A percentile compares a stretch with the other conserved stretches of the same genome.
Evolutionary conservation across 2,329 filamentous ascomycete genomes (phyloP).

Genomic region (Epichloe festucae): DNA sequence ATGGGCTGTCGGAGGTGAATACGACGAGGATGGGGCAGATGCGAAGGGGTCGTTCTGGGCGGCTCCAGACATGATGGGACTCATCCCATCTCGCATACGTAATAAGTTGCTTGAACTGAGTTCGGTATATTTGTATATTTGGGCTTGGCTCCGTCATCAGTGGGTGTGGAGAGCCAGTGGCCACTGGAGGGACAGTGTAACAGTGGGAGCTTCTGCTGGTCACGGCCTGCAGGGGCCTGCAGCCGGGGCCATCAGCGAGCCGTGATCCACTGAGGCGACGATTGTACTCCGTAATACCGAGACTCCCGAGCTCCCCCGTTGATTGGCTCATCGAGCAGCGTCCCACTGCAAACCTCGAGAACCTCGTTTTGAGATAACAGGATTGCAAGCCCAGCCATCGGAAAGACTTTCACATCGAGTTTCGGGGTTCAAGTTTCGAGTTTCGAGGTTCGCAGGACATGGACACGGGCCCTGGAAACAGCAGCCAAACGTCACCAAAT

Average conservation of each 20-base stretch:
- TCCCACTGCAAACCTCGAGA: not conserved
- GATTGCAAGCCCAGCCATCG: not conserved
- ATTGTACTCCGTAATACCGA: too few relatives aligned
- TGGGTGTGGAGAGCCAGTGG: too few relatives aligned
- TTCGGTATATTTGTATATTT: not conserved
- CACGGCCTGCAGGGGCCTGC: not conserved
- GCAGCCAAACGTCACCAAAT: not conserved
- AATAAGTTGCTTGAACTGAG: not conserved
- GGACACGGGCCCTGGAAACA: not conserved
- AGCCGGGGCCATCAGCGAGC: not conserved
- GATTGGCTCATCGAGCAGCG: not conserved
- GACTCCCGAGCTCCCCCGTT: not conserved
- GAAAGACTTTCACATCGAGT: not conserved
- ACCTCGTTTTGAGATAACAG: too few relatives aligned
- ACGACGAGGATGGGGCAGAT: constrained; percentile 24
- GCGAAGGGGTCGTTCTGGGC: constrained; percentile 20
- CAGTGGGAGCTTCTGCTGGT: not conserved
- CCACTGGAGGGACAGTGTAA: too few relatives aligned
- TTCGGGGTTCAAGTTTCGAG: too few relatives aligned
- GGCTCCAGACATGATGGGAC: constrained; percentile 28
- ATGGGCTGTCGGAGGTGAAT: constrained; percentile 12
- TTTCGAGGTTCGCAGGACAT: not conserved
- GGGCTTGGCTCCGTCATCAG: not conserved
- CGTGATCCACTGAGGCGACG: too few relatives aligned
- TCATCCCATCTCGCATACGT: constrained; percentile 21